Conservation (phyloP, 1,139 yeast species). For the Candida labiduridarum region DNA sequence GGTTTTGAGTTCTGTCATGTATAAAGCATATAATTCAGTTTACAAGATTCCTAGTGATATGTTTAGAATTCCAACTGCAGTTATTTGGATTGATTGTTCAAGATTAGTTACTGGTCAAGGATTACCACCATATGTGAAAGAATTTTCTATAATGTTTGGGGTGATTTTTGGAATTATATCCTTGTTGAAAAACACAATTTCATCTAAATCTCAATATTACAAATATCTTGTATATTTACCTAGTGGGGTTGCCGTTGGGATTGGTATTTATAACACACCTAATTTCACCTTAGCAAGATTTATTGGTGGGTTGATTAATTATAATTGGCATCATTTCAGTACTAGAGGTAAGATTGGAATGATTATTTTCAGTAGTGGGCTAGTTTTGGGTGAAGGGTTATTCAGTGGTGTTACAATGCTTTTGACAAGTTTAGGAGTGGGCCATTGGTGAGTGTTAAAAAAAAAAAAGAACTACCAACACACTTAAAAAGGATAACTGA, state of each 20-base stretch:
- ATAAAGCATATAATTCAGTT: slow-evolving; percentile 75
- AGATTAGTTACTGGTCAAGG: slow-evolving; percentile 91
- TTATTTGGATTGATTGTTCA: slow-evolving; percentile 96
- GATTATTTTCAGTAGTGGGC: slow-evolving; percentile 88
- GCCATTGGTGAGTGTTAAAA: no score
- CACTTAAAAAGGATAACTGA: no score
- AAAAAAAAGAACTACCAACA: no score
- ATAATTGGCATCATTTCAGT: slow-evolving; percentile 51
- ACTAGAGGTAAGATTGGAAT: slow-evolving; percentile 52
- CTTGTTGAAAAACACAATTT: slow-evolving; percentile 56
- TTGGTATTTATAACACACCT: slow-evolving; percentile 93
- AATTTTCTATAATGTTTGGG: slow-evolving; percentile 68
- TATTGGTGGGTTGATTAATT: slow-evolving; percentile 80
- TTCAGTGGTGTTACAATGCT: slow-evolving; percentile 82
- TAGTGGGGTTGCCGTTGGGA: slow-evolving; percentile 95
- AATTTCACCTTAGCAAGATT: slow-evolving; percentile 92
- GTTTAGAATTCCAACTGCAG: slow-evolving; percentile 91
- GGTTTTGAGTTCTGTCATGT: slow-evolving; percentile 76
- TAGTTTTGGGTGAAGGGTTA: slow-evolving; percentile 92
- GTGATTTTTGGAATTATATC: slow-evolving; percentile 70
- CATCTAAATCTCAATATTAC: slow-evolving; percentile 39
- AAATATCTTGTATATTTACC: slow-evolving; percentile 66
- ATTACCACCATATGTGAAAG: slow-evolving; percentile 75
- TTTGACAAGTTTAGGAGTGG: slow-evolving; percentile 67
- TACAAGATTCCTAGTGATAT: slow-evolving; percentile 81